Percentiles rank a stretch among this genome's conserved stretches.
Evolutionary conservation across 345 rosid genomes (phyloP).

Genomic region (Carallia brachiata): DNA sequence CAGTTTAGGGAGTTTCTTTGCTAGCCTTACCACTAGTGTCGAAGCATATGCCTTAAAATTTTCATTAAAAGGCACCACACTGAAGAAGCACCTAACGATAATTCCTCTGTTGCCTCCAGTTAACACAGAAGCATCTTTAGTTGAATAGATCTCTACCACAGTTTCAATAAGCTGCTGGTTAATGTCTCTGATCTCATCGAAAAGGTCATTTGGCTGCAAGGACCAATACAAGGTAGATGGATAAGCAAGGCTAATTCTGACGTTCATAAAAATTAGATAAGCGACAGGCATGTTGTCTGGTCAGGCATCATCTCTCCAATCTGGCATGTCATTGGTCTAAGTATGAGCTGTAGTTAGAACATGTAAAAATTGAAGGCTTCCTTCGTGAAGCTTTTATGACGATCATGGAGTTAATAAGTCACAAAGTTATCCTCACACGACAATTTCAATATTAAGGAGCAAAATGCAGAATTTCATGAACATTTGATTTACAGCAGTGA

Average conservation of each 20-base stretch:
- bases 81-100: neutral
- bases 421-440: no score
- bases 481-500: no score
- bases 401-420: no score
- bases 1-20: neutral
- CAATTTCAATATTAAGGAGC: no score
- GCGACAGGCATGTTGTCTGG: no score
- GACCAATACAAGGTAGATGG: neutral
- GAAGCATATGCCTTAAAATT: neutral
- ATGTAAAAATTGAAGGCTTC: no score
- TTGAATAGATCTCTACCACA: neutral
- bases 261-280: no score
- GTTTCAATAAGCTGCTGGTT: neutral
- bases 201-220: neutral
- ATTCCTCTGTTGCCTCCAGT: neutral
- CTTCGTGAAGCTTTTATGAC: no score
- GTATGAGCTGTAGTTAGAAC: no score
- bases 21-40: neutral
- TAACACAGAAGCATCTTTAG: neutral
- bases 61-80: neutral
- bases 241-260: neutral
- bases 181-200: neutral
- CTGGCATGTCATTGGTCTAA: no score
- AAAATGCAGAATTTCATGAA: no score
- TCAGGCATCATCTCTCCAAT: no score